These are phyloP conservation scores for Kwoniella shandongensis DNA, from an alignment of 768 basidiomycete species.

Conservation along the genomic window DNA sequence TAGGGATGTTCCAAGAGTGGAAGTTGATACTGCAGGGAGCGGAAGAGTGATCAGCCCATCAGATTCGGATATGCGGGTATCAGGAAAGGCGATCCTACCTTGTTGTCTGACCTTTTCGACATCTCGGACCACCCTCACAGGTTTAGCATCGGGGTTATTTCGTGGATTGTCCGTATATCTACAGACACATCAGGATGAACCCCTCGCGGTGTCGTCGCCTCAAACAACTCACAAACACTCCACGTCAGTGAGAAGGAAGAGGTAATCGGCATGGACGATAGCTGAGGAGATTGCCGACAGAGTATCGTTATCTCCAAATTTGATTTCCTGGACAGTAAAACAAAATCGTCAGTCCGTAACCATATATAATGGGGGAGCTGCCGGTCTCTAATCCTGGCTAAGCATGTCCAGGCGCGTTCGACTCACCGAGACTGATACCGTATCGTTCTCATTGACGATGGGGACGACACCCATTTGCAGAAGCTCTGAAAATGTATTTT, in stretches of 20 bases:
- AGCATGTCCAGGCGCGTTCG: neutral
- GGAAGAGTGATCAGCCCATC: neutral
- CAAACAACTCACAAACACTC: slow-evolving; percentile 64
- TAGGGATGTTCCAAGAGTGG: slow-evolving; percentile 84
- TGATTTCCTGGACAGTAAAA: slow-evolving; percentile 73
- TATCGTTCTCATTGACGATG: slow-evolving; percentile 99
- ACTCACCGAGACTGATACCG: slow-evolving; percentile 86
- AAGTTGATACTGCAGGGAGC: slow-evolving; percentile 71
- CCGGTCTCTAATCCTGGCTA: neutral
- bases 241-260: slow-evolving; percentile 94
- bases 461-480: slow-evolving; percentile 92
- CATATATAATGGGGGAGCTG: neutral
- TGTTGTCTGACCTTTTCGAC: slow-evolving; percentile 74
- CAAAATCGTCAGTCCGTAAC: neutral
- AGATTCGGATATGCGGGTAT: neutral
- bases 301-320: slow-evolving; percentile 99
- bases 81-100: slow-evolving; percentile 59
- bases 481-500: slow-evolving; percentile 89
- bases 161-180: slow-evolving; percentile 89
- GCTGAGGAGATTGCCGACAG: slow-evolving; percentile 94
- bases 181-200: neutral
- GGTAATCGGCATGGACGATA: slow-evolving; percentile 96
- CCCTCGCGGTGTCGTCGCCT: neutral
- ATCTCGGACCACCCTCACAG: slow-evolving; percentile 78
- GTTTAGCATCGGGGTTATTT: slow-evolving; percentile 76